phyloP scores from a whole-genome alignment of 2,329 filamentous ascomycete species.

The Alternaria incomplexa region DNA sequence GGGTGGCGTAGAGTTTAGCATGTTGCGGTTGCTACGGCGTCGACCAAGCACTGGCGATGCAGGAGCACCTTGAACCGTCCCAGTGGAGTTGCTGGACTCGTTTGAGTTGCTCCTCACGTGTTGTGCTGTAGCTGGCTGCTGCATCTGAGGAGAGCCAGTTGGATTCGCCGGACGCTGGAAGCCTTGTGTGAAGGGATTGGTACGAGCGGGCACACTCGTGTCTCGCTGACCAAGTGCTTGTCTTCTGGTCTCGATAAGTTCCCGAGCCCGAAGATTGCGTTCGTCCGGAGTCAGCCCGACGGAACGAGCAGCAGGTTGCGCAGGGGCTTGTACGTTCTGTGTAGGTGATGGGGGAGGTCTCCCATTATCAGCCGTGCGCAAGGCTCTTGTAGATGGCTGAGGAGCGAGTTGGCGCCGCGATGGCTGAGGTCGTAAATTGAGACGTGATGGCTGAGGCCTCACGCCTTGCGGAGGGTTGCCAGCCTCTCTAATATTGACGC shows the following conservation, averaged over 20 bases:
- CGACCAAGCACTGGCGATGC: constrained; percentile 39
- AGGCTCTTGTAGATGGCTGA: constrained; percentile 45
- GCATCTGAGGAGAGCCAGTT: constrained; percentile 19
- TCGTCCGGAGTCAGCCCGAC: constrained; percentile 43
- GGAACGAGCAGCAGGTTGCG: constrained; percentile 28
- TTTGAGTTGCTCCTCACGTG: constrained; percentile 44
- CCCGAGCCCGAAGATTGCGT: constrained; percentile 41
- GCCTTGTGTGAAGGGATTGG: constrained; percentile 45
- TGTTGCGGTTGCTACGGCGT: constrained; percentile 46
- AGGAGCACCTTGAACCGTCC: constrained; percentile 32
- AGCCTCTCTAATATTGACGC: constrained; percentile 43
- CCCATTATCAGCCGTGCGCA: constrained; percentile 43
- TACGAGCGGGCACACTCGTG: constrained; percentile 35
- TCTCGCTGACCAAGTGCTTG: constrained; percentile 38
- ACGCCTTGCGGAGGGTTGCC: constrained; percentile 32
- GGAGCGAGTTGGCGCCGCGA: constrained; percentile 44
- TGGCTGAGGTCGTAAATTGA: constrained; percentile 44
- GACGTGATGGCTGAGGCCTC: constrained; percentile 45
- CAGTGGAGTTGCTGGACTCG: constrained; percentile 41
- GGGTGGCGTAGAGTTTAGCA: constrained; percentile 31
- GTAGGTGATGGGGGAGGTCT: constrained; percentile 38
- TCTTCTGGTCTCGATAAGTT: constrained; percentile 45
- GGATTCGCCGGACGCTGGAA: constrained; percentile 38
- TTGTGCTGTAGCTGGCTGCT: constrained; percentile 18
- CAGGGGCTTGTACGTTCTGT: constrained; percentile 19